phyloP scores from a whole-genome alignment of 345 rosid genomes.

The Luvunga scandens region DNA sequence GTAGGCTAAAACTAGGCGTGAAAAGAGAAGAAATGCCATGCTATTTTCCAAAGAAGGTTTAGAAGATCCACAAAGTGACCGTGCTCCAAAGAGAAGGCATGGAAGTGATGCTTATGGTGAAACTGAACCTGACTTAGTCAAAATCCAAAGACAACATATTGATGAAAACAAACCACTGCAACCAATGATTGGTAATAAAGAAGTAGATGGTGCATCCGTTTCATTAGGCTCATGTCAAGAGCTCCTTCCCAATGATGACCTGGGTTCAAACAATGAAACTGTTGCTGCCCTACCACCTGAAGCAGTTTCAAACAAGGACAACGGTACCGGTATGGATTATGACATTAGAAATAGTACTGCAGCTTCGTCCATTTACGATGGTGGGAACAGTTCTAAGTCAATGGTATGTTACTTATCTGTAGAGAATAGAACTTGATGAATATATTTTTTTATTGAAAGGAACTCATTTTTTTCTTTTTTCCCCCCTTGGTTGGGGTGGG shows the following conservation, averaged over 20 bases:
- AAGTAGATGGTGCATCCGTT: slow-evolving; percentile 7
- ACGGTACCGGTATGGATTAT: slow-evolving; percentile 7
- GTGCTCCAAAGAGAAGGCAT: slow-evolving; percentile 18
- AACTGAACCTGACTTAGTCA: slow-evolving; percentile 23
- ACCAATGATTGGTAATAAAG: slow-evolving; percentile 19
- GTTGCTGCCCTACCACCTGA: slow-evolving; percentile 23
- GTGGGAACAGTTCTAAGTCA: slow-evolving; percentile 11
- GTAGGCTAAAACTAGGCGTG: slow-evolving; percentile 60
- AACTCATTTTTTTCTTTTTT: not conserved
- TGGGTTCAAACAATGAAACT: slow-evolving; percentile 11
- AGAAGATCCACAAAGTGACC: slow-evolving; percentile 26
- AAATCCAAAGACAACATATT: not conserved
- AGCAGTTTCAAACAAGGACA: slow-evolving; percentile 23
- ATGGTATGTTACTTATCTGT: slow-evolving; percentile 37
- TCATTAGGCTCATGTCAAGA: slow-evolving; percentile 18
- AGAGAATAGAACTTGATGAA: not conserved
- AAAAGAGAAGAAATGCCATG: slow-evolving; percentile 55
- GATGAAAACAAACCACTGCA: slow-evolving; percentile 17
- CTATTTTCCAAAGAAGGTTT: slow-evolving; percentile 64
- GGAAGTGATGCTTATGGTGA: slow-evolving; percentile 22
- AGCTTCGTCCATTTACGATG: slow-evolving; percentile 11
- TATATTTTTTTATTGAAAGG: not conserved
- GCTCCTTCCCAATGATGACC: slow-evolving; percentile 14
- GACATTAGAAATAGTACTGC: slow-evolving; percentile 16
- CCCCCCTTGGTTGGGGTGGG: no score